phyloP scores from a whole-genome alignment of 2,329 filamentous ascomycete genomes.

The Sodiomyces alkalinus region DNA sequence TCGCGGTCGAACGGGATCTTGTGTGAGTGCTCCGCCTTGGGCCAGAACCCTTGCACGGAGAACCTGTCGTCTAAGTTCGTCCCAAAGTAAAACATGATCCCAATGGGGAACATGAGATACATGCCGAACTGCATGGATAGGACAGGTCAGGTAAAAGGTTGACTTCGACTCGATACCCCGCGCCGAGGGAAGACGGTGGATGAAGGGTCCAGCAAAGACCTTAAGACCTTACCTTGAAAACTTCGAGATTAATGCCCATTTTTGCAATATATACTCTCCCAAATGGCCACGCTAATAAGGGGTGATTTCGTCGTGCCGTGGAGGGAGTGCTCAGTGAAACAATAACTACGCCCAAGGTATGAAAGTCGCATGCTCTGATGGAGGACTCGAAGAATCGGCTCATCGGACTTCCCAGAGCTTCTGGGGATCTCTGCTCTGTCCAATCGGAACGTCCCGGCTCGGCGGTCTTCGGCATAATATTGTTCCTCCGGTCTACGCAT shows the following conservation, averaged over 20 bases:
- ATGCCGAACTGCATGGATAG: slow-evolving; percentile 64
- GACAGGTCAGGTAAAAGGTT: slow-evolving; percentile 1
- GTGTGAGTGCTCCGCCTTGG: slow-evolving; percentile 62
- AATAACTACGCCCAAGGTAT: too few relatives aligned
- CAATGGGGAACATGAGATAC: slow-evolving; percentile 98
- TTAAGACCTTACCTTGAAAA: slow-evolving; percentile 78
- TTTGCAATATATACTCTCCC: slow-evolving; percentile 9
- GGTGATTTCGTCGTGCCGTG: too few relatives aligned
- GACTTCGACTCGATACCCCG: neutral
- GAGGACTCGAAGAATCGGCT: too few relatives aligned
- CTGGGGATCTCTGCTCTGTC: too few relatives aligned
- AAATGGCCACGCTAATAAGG: too few relatives aligned
- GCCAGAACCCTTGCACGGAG: slow-evolving; percentile 85
- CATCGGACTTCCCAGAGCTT: too few relatives aligned
- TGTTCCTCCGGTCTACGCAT: too few relatives aligned
- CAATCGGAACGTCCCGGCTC: too few relatives aligned
- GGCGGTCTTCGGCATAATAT: too few relatives aligned
- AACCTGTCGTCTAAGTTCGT: slow-evolving; percentile 94
- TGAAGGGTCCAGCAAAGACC: neutral
- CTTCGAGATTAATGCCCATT: slow-evolving; percentile 73
- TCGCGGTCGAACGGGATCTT: slow-evolving; percentile 62
- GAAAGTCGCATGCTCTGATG: too few relatives aligned
- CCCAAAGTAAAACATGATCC: slow-evolving; percentile 99
- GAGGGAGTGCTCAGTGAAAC: too few relatives aligned
- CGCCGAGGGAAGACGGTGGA: neutral